Conservation (phyloP, 257 asterid species). For the Lavandula angustifolia region DNA sequence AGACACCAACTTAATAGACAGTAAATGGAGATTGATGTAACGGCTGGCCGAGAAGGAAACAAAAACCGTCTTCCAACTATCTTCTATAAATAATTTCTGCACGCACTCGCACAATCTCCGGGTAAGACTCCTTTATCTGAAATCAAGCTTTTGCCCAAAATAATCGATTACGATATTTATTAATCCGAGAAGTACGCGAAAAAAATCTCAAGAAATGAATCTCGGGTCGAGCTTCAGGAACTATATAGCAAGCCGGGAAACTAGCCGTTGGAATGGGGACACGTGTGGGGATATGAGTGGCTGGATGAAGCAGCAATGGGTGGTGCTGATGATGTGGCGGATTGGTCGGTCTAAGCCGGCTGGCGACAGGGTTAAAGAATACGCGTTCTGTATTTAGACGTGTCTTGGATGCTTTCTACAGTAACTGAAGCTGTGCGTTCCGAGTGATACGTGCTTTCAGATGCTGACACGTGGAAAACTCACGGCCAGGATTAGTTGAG, state of each 20-base stretch:
- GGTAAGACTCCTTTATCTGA: too few species aligned
- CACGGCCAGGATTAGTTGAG: slow-evolving; percentile 25
- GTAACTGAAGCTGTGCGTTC: background rate
- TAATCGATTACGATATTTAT: background rate
- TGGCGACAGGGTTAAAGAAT: slow-evolving; percentile 34
- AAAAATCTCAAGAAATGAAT: slow-evolving; percentile 23
- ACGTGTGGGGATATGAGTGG: slow-evolving; percentile 42
- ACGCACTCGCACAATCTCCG: slow-evolving; percentile 29
- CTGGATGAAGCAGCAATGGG: slow-evolving; percentile 31
- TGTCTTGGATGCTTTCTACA: slow-evolving; percentile 1
- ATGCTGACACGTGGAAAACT: slow-evolving; percentile 28
- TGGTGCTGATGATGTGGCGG: slow-evolving; percentile 44
- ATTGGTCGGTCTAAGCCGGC: slow-evolving; percentile 59
- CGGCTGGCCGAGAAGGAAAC: slow-evolving; percentile 47
- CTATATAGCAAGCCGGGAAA: slow-evolving; percentile 31
- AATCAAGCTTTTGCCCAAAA: background rate
- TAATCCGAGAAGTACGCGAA: slow-evolving; percentile 10
- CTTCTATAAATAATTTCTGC: slow-evolving; percentile 15
- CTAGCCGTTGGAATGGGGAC: slow-evolving; percentile 58
- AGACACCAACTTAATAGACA: slow-evolving; percentile 34
- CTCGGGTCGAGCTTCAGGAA: too few species aligned
- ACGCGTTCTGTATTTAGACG: slow-evolving; percentile 33
- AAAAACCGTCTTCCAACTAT: slow-evolving; percentile 39
- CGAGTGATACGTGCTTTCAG: background rate
- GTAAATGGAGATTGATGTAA: slow-evolving; percentile 47